phyloP scores from a whole-genome alignment of 306 rosid genomes.

The Rosa rugosa region DNA sequence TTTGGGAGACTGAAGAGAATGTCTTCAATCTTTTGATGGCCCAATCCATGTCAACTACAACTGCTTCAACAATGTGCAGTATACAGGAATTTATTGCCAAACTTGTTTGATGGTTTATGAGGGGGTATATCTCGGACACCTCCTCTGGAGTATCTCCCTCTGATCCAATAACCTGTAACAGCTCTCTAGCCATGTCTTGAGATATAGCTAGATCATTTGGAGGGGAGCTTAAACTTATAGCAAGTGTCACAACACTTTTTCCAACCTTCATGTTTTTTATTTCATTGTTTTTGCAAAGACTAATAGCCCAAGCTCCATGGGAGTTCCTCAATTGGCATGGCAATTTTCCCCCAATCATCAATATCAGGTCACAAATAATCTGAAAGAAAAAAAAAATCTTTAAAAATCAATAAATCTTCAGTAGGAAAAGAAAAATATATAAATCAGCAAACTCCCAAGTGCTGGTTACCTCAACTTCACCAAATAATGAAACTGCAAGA shows the following conservation, averaged over 20 bases:
- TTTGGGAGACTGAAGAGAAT: conserved; percentile 10
- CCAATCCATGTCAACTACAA: conserved; percentile 41
- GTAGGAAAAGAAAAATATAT: neutral
- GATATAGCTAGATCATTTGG: conserved; percentile 36
- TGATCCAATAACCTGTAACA: conserved; percentile 40
- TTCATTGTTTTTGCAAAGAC: conserved; percentile 31
- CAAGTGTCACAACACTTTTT: conserved; percentile 31
- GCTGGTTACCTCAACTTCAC: conserved; percentile 38
- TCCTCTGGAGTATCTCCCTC: conserved; percentile 17
- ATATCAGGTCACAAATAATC: conserved; percentile 34
- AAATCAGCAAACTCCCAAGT: neutral
- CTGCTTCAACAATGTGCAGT: conserved; percentile 33
- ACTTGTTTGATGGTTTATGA: conserved; percentile 31
- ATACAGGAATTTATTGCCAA: conserved; percentile 21
- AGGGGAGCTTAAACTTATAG: conserved; percentile 32
- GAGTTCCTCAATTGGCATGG: conserved; percentile 29
- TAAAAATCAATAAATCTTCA: conserved; percentile 3
- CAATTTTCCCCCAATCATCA: conserved; percentile 32
- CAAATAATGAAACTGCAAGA: conserved; percentile 26
- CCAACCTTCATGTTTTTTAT: conserved; percentile 32
- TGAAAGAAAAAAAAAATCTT: conserved; percentile 5
- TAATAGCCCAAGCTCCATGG: conserved; percentile 42
- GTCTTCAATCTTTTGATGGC: conserved; percentile 34
- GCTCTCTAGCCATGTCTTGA: conserved; percentile 32
- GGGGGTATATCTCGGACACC: conserved; percentile 34